Conservation (phyloP, 441 rosid genomes). For the Pelargonium fulgidum region DNA sequence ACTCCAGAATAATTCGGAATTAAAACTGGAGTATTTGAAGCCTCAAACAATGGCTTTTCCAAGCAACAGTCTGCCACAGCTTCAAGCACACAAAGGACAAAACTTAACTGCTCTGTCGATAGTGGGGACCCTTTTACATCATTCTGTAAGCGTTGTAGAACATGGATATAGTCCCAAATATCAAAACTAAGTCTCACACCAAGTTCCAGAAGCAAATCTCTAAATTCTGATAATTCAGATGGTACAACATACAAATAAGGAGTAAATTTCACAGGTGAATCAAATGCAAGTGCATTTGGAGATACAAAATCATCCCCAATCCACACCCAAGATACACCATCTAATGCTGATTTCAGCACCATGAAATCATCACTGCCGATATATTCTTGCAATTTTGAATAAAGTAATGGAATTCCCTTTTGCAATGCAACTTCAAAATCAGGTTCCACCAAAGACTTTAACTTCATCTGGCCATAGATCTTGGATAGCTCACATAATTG, state of each 20-base stretch:
- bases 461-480: constrained; percentile 54
- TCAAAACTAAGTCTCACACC: constrained; percentile 85
- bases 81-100: constrained; percentile 82
- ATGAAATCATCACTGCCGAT: constrained; percentile 59
- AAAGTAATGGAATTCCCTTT: constrained; percentile 61
- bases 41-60: constrained; percentile 50
- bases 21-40: constrained; percentile 46
- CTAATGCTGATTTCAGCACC: constrained; percentile 56
- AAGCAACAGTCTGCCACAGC: constrained; percentile 69
- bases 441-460: constrained; percentile 40
- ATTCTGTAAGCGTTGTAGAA: constrained; percentile 61
- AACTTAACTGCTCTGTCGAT: constrained; percentile 66
- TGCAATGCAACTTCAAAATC: constrained; percentile 57
- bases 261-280: constrained; percentile 93
- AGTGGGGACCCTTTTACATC: constrained; percentile 59
- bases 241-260: constrained; percentile 98
- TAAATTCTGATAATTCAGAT: constrained; percentile 81
- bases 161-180: constrained; percentile 70
- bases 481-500: constrained; percentile 76
- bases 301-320: constrained; percentile 90
- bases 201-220: constrained; percentile 70
- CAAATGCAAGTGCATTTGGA: constrained; percentile 85
- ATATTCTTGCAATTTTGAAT: constrained; percentile 61
- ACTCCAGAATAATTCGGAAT: constrained; percentile 74
- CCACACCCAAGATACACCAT: constrained; percentile 91